These are phyloP conservation scores for Artemisia tridentata DNA, from an alignment of 129 eudicot species.

Conservation along the genomic window DNA sequence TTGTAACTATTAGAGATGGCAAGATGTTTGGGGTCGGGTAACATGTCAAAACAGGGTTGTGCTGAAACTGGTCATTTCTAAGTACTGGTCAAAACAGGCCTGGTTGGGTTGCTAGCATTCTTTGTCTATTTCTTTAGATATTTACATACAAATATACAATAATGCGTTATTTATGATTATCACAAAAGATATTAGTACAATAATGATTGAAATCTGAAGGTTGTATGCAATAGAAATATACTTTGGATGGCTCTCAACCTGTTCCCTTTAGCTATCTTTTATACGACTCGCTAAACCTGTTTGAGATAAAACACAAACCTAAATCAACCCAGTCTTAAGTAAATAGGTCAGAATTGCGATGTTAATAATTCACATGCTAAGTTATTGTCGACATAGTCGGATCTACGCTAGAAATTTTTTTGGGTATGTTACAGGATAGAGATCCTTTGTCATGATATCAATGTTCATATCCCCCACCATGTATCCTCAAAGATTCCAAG, in stretches of 20 bases:
- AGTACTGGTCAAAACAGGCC: too few species aligned
- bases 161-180: background rate
- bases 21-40: too few species aligned
- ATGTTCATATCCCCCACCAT: conserved; percentile 92
- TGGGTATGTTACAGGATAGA: conserved; percentile 68
- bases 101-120: too few species aligned
- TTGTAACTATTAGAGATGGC: background rate
- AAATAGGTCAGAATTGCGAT: too few species aligned
- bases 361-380: background rate
- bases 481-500: conserved; percentile 85
- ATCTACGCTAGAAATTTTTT: background rate
- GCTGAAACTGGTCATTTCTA: too few species aligned
- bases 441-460: conserved; percentile 85
- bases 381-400: background rate
- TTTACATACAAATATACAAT: too few species aligned
- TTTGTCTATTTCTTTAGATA: too few species aligned
- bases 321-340: too few species aligned
- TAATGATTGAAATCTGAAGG: background rate
- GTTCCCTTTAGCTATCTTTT: too few species aligned
- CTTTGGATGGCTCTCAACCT: background rate
- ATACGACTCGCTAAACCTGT: too few species aligned
- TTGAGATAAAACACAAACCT: too few species aligned
- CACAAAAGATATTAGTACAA: background rate
- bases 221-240: background rate
- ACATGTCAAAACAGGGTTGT: too few species aligned